Conservation (phyloP, 169 alveolate species). For the Cryptosporidium andersoni region DNA sequence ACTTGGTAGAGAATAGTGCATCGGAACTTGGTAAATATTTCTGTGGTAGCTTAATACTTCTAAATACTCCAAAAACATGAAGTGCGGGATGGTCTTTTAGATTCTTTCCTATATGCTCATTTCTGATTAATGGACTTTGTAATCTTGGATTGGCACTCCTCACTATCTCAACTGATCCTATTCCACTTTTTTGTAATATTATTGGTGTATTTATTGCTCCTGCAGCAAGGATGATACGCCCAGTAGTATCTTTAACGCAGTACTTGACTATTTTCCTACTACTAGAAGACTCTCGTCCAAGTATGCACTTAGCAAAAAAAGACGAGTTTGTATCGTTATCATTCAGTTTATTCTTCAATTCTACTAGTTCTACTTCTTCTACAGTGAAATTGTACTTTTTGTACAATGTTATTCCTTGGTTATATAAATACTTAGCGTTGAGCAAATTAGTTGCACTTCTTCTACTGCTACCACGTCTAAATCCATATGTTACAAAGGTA, state of each 20-base stretch:
- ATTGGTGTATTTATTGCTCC: conserved; percentile 66
- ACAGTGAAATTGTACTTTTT: conserved; percentile 24
- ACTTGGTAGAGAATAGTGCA: conserved; percentile 34
- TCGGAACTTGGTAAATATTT: conserved; percentile 16
- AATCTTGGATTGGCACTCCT: conserved; percentile 24
- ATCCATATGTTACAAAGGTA: conserved; percentile 51
- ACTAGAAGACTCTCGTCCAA: neutral
- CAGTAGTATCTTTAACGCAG: conserved; percentile 11
- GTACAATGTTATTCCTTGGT: neutral
- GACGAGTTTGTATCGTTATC: conserved; percentile 7
- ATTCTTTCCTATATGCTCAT: conserved; percentile 33
- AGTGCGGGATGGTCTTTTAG: conserved; percentile 39
- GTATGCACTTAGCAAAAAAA: neutral
- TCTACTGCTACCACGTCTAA: conserved; percentile 36
- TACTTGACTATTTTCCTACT: neutral
- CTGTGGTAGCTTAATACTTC: conserved; percentile 3
- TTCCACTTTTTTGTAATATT: conserved; percentile 69
- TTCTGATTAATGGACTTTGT: conserved; percentile 28
- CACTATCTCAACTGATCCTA: conserved; percentile 14
- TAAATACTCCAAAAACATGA: conserved; percentile 44
- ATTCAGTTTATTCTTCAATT: neutral
- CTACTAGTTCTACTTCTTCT: neutral
- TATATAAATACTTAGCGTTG: neutral
- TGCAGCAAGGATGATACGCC: conserved; percentile 28
- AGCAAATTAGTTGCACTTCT: conserved; percentile 8